A percentile compares a stretch with the other conserved stretches of the same genome.
Conservation (phyloP, 2,329 filamentous ascomycete genomes). For the Myriosclerotinia duriaeana region DNA sequence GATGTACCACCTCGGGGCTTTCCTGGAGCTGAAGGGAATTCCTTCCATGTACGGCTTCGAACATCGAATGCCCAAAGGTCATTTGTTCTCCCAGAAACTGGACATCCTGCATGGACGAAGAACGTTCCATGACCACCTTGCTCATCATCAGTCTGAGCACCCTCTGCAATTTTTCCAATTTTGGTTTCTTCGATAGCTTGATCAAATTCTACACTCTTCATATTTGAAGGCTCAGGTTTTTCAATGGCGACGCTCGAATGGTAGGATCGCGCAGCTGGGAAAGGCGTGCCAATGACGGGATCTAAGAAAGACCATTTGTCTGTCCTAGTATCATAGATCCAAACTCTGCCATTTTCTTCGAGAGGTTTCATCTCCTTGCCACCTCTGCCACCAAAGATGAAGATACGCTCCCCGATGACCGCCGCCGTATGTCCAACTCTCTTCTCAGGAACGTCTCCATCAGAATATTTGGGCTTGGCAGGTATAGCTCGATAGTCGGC, state of each 20-base stretch:
- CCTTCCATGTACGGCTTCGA: slow-evolving; percentile 61
- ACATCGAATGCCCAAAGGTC: slow-evolving; percentile 82
- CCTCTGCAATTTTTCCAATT: slow-evolving; percentile 56
- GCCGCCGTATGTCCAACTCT: slow-evolving; percentile 73
- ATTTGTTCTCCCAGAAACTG: slow-evolving; percentile 56
- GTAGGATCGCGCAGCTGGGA: slow-evolving; percentile 67
- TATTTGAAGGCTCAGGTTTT: slow-evolving; percentile 46
- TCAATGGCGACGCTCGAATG: slow-evolving; percentile 61
- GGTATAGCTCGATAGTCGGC: slow-evolving; percentile 61
- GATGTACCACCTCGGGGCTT: slow-evolving; percentile 65
- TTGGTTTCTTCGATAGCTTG: slow-evolving; percentile 52
- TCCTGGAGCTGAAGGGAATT: slow-evolving; percentile 65
- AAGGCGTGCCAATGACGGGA: slow-evolving; percentile 52
- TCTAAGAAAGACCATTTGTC: slow-evolving; percentile 64
- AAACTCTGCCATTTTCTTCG: slow-evolving; percentile 72
- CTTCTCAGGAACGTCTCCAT: slow-evolving; percentile 57
- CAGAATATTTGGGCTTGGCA: slow-evolving; percentile 45
- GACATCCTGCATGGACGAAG: slow-evolving; percentile 74
- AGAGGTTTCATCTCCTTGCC: slow-evolving; percentile 68
- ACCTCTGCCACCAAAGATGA: slow-evolving; percentile 78
- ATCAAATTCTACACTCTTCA: slow-evolving; percentile 34
- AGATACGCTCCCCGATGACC: slow-evolving; percentile 67
- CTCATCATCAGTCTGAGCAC: slow-evolving; percentile 57
- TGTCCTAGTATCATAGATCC: slow-evolving; percentile 69
- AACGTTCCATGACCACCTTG: slow-evolving; percentile 66